These are phyloP conservation scores for Hypoxylon sp. DNA, from an alignment of 2,329 filamentous ascomycete species.

Conservation along the genomic window DNA sequence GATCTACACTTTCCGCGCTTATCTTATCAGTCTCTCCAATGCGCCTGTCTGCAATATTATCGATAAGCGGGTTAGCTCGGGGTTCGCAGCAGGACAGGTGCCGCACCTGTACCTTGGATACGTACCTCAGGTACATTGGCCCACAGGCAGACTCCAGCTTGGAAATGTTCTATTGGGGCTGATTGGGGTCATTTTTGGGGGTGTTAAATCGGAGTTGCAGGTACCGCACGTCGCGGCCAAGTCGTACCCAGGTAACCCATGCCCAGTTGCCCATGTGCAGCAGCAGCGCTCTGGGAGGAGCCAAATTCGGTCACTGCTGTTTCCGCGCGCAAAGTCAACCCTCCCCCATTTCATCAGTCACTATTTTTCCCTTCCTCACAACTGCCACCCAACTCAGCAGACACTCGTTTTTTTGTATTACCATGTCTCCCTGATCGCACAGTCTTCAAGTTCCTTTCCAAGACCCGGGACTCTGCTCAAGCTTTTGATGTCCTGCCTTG, in stretches of 20 bases:
- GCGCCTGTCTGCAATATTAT: conserved; percentile 28
- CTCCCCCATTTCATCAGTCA: conserved; percentile 36
- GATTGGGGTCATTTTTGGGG: no score
- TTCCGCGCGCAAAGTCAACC: conserved; percentile 41
- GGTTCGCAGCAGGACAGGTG: no score
- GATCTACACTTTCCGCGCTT: conserved; percentile 23
- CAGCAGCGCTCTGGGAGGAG: conserved; percentile 21
- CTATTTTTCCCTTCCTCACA: conserved; percentile 28
- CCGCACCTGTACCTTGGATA: no score
- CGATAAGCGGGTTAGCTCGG: conserved; percentile 40
- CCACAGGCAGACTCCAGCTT: not conserved
- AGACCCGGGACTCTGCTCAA: conserved; percentile 27
- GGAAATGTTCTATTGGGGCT: no score
- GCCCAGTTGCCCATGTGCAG: conserved; percentile 24
- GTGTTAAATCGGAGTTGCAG: not conserved
- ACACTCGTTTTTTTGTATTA: conserved; percentile 34
- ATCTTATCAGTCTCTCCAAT: conserved; percentile 32
- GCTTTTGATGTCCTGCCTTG: conserved; percentile 15
- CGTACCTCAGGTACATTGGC: conserved; percentile 38
- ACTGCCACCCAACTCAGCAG: conserved; percentile 28
- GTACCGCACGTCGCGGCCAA: no score
- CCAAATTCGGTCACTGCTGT: conserved; percentile 39
- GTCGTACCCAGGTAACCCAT: no score
- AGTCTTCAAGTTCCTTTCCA: conserved; percentile 8
- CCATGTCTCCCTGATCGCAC: conserved; percentile 19